phyloP scores from a whole-genome alignment of 1,139 yeast species.

The Geotrichum histeridarum region DNA sequence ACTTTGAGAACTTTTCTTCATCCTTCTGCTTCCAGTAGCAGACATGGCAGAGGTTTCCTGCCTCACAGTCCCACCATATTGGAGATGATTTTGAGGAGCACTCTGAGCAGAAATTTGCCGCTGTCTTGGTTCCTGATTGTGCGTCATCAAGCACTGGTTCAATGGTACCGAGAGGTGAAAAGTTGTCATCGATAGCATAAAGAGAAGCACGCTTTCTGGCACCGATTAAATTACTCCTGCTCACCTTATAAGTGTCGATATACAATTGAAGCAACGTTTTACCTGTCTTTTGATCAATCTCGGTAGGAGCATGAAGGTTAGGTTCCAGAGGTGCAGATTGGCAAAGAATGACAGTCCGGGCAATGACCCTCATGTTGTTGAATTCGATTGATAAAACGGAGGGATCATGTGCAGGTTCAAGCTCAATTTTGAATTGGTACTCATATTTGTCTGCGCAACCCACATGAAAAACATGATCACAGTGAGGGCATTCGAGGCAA shows the following conservation, averaged over 20 bases:
- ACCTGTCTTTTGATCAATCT: constrained; percentile 26
- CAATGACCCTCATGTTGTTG: constrained; percentile 37
- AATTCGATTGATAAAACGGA: constrained; percentile 34
- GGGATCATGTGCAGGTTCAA: constrained; percentile 24
- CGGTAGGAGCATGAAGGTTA: constrained; percentile 15
- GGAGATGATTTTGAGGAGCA: constrained; percentile 21
- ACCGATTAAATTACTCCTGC: constrained; percentile 26
- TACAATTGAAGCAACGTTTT: constrained; percentile 34
- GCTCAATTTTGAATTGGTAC: constrained; percentile 35
- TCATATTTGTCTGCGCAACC: constrained; percentile 54
- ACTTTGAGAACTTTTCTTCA: constrained; percentile 7
- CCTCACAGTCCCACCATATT: constrained; percentile 23
- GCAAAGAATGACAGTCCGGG: constrained; percentile 37
- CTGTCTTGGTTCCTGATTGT: background rate
- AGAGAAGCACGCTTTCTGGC: constrained; percentile 25
- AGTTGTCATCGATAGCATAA: background rate
- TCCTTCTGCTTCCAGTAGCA: constrained; percentile 20
- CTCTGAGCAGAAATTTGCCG: constrained; percentile 17
- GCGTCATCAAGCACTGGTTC: background rate
- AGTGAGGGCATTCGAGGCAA: constrained; percentile 42
- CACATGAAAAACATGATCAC: constrained; percentile 48
- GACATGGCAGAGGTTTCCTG: constrained; percentile 10
- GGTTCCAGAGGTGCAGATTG: constrained; percentile 15
- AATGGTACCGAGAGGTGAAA: background rate
- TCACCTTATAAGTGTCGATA: constrained; percentile 29